Evolutionary conservation across 805 yeast species (phyloP).

Genomic region (Sugiyamaella valdiviana): DNA sequence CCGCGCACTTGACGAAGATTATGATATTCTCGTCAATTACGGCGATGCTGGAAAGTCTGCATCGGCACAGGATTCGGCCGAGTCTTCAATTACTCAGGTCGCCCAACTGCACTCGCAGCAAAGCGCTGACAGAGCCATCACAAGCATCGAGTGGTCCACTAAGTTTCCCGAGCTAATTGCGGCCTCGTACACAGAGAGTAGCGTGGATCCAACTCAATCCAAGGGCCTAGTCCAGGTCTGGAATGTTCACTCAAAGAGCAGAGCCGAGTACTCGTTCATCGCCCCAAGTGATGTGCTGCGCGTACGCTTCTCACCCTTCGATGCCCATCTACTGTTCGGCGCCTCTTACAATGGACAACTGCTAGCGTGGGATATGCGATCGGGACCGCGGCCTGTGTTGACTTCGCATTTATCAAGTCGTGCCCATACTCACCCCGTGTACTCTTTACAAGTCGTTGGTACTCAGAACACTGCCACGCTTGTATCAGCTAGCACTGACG

Average conservation of each 20-base stretch:
- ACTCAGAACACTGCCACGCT: slow-evolving; percentile 27
- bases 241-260: slow-evolving; percentile 29
- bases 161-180: slow-evolving; percentile 33
- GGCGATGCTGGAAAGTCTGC: slow-evolving; percentile 7
- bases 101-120: slow-evolving; percentile 19
- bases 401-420: slow-evolving; percentile 28
- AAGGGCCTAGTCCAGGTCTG: slow-evolving; percentile 34
- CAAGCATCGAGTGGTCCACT: slow-evolving; percentile 34
- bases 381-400: slow-evolving; percentile 29
- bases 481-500: slow-evolving; percentile 35
- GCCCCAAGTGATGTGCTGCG: slow-evolving; percentile 38
- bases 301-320: slow-evolving; percentile 38
- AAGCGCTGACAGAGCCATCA: slow-evolving; percentile 27
- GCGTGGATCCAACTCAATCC: slow-evolving; percentile 19
- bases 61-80: slow-evolving; percentile 7
- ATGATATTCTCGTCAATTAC: slow-evolving; percentile 30
- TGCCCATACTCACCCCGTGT: slow-evolving; percentile 33
- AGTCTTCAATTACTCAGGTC: slow-evolving; percentile 11
- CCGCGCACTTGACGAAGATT: slow-evolving; percentile 26
- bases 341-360: slow-evolving; percentile 46
- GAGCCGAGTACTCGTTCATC: slow-evolving; percentile 40
- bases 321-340: slow-evolving; percentile 39
- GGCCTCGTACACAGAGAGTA: slow-evolving; percentile 27
- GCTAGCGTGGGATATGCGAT: slow-evolving; percentile 44
- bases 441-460: slow-evolving; percentile 26